A percentile compares a stretch with the other conserved stretches of the same genome.
These are phyloP conservation scores for Musa itinerans DNA, from an alignment of 176 grass and related monocot genomes.

Conservation along the genomic window DNA sequence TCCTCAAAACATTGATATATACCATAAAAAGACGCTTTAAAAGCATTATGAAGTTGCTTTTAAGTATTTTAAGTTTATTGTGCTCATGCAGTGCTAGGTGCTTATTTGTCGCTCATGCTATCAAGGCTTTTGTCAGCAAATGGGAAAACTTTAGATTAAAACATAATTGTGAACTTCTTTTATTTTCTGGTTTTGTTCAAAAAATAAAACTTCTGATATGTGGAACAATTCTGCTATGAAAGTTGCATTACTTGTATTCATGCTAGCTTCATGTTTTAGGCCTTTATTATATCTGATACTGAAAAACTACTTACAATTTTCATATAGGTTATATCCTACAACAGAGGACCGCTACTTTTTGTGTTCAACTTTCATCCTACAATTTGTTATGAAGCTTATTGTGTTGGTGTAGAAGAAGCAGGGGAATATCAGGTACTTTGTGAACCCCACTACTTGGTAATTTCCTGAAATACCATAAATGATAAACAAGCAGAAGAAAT, in stretches of 20 bases:
- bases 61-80: no score
- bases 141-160: background rate
- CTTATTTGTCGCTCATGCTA: background rate
- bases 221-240: background rate
- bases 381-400: slow-evolving; percentile 36
- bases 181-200: background rate
- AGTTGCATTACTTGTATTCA: background rate
- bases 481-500: background rate
- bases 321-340: slow-evolving; percentile 64
- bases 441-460: background rate
- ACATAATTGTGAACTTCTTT: background rate
- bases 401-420: slow-evolving; percentile 88
- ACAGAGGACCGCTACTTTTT: slow-evolving; percentile 65
- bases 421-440: slow-evolving; percentile 68
- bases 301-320: background rate
- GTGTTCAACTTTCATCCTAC: slow-evolving; percentile 86
- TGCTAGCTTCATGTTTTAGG: background rate
- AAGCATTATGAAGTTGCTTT: background rate
- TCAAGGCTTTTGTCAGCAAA: background rate
- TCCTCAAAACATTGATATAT: background rate
- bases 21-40: background rate
- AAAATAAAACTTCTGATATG: no score
- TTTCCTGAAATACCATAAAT: background rate
- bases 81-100: no score
- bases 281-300: background rate